A percentile compares a stretch with the other conserved stretches of the same genome.
Evolutionary conservation across 2,329 filamentous ascomycete species (phyloP).

Genomic region (Venturiaceae sp.): DNA sequence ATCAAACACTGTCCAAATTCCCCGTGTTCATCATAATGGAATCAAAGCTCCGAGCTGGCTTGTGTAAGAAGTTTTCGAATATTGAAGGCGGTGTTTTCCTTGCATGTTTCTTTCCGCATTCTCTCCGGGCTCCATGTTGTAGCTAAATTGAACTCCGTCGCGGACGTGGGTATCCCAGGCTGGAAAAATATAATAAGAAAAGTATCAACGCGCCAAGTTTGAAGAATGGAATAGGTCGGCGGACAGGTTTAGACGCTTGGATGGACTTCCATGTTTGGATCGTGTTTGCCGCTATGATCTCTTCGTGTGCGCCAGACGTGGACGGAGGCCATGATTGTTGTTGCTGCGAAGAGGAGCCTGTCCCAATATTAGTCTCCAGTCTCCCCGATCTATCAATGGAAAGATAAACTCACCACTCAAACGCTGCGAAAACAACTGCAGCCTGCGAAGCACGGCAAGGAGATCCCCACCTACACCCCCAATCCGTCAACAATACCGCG

Average conservation of each 20-base stretch:
- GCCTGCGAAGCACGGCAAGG: conserved; percentile 54
- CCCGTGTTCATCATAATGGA: too few relatives aligned
- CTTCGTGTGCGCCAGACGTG: conserved; percentile 34
- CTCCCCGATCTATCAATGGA: not conserved
- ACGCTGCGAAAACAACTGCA: conserved; percentile 56
- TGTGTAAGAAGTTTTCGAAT: too few relatives aligned
- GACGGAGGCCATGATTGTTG: conserved; percentile 38
- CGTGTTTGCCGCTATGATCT: conserved; percentile 19
- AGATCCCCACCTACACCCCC: conserved; percentile 40
- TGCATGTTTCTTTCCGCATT: too few relatives aligned
- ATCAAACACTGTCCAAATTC: too few relatives aligned
- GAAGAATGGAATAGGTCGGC: not conserved
- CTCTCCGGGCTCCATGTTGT: too few relatives aligned
- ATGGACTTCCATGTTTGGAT: conserved; percentile 15
- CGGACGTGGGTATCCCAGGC: not conserved
- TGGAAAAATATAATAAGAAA: not conserved
- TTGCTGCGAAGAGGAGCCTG: conserved; percentile 43
- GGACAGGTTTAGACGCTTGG: not conserved
- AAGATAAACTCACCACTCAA: conserved; percentile 46
- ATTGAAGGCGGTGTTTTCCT: too few relatives aligned
- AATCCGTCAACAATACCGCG: conserved; percentile 52
- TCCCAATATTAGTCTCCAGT: not conserved
- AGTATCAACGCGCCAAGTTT: not conserved
- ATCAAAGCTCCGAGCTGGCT: too few relatives aligned
- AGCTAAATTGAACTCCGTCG: too few relatives aligned